Conservation (phyloP, 495 filamentous ascomycete genomes). For the Neurospora sp. region DNA sequence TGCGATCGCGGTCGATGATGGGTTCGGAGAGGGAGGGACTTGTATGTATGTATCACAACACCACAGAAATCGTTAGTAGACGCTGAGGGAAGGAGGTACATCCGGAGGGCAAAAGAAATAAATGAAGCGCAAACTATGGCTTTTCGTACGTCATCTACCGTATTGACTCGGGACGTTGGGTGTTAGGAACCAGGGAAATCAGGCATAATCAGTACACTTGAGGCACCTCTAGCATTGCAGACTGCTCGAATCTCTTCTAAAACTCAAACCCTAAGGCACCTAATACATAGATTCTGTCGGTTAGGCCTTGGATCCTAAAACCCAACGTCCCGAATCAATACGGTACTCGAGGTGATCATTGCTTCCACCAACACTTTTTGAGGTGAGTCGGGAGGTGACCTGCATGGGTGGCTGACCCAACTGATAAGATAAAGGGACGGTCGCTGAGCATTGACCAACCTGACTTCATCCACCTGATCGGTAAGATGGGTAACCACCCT, state of each 20-base stretch:
- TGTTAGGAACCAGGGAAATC: no score
- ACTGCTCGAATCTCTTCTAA: no score
- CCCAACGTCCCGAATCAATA: no score
- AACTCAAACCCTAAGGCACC: no score
- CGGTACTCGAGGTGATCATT: not conserved
- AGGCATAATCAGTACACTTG: no score
- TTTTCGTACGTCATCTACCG: not conserved
- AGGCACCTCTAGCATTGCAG: no score
- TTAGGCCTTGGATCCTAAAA: no score
- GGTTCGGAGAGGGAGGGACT: not conserved
- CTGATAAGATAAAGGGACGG: not conserved
- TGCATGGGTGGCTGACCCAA: not conserved
- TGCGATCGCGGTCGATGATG: not conserved
- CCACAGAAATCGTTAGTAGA: not conserved
- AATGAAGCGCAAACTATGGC: not conserved
- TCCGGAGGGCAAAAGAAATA: not conserved
- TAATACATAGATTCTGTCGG: no score
- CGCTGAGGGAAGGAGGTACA: not conserved
- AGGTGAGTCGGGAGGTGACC: not conserved
- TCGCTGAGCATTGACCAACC: not conserved
- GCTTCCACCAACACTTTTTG: not conserved
- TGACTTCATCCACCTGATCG: not conserved
- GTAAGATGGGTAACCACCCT: not conserved
- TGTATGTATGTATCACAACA: not conserved
- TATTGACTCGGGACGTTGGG: no score